Base-by-base conservation (phyloP, 148 eudicot species). In the Selenicereus undatus region DNA sequence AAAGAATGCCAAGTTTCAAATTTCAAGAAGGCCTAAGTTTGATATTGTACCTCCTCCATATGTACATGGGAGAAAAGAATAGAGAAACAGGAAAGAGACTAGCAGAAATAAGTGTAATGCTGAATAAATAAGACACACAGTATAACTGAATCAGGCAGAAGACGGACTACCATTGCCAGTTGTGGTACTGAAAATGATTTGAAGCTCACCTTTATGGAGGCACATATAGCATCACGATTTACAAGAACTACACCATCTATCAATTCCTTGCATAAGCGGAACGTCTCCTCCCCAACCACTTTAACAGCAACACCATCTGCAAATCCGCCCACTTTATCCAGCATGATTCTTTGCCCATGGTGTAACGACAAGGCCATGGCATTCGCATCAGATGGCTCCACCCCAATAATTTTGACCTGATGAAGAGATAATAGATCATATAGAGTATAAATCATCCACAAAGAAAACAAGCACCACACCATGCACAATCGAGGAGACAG, bases 271-370 rank as follows among this genome's bases (percentile, higher is more conserved):
- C 98, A 92, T 52, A 94, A 78, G 74, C 91, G 93, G 69, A 94
- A 97, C 68, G 97, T 89, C 86, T 97, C 99, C 85, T 91, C 93
- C 69, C 99, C 99, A 29, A 97, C 98, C 45, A 88, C 94, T 88
- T 97, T 97, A 56, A 97, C 99, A 72, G 99, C 99, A 70, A 97
- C 99, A 72, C 98, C 98, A 87, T 97, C 99, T 66, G 98, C 97
- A 80, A 97, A 97, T 64, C 99, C 98, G 79, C 99, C 99, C 74
- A 94, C 99, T 88, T 94, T 90, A 84, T 94, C 93, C 71, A 97
- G 82, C 92, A 89, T 83, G 64, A 96, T 84, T 81, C 98, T 89
- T 79, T 88, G 89, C 45, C 94, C 95, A 85, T 91, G 95, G 85
- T 92, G 93, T 73, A 97, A 86, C 73, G 99, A 97, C 81, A 97